A percentile compares a stretch with the other conserved stretches of the same genome.
Conservation (phyloP, 441 rosid species). For the Corymbia citriodora region DNA sequence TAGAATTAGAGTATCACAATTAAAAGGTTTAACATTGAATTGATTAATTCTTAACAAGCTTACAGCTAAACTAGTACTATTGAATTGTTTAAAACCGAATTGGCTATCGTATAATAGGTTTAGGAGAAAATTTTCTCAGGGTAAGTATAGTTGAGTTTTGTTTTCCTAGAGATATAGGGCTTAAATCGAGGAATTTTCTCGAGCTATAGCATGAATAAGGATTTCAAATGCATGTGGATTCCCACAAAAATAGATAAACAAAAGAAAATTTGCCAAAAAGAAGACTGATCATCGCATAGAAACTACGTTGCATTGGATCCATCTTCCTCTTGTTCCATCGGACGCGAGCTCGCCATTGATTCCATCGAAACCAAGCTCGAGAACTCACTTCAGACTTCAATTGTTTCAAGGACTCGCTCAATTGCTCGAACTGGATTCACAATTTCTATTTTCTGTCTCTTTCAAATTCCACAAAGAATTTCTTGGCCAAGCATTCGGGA, state of each 20-base stretch:
- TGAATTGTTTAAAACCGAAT: neutral
- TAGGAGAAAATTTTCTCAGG: neutral
- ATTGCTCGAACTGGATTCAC: neutral
- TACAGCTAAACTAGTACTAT: neutral
- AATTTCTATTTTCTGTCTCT: neutral
- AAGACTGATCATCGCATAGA: neutral
- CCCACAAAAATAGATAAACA: no score
- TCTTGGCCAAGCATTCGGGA: neutral
- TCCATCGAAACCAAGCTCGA: neutral
- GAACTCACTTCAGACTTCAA: neutral
- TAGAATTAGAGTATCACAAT: no score
- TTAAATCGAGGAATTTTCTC: no score
- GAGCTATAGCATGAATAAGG: no score
- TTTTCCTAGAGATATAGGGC: no score
- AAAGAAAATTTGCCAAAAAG: no score
- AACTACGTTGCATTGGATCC: neutral
- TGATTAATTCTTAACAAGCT: neutral
- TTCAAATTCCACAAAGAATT: neutral
- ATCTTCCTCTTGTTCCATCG: neutral
- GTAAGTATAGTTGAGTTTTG: no score
- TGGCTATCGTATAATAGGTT: fast-evolving
- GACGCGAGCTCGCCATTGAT: neutral
- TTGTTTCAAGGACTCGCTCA: neutral
- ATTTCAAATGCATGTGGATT: no score
- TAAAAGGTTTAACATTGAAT: neutral